Percentiles rank a stretch among this genome's conserved stretches.
Evolutionary conservation across 169 alveolate genomes (phyloP).

Genomic region (Plasmodium yoelii): DNA sequence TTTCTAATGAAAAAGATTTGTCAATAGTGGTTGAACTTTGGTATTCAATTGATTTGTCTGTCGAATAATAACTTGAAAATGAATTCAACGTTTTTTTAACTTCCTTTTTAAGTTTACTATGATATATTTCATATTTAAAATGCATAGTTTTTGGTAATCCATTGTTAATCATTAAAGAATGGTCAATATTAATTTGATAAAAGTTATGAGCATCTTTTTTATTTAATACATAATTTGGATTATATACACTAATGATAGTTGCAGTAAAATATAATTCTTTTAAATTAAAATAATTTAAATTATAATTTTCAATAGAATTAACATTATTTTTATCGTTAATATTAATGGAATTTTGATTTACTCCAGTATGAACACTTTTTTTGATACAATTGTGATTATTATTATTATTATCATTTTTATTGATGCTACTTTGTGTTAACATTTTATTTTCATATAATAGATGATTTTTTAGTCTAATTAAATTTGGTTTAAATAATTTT

Average conservation of each 20-base stretch:
- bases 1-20: constrained; percentile 3
- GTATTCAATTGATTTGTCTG: constrained; percentile 12
- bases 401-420: not conserved
- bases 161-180: constrained; percentile 72
- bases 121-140: constrained; percentile 29
- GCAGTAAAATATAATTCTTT: constrained; percentile 61
- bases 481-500: constrained; percentile 50
- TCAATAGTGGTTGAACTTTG: not conserved
- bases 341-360: not conserved
- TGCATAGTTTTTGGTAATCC: constrained; percentile 57
- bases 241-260: constrained; percentile 60
- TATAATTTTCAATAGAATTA: constrained; percentile 29
- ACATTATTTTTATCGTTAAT: constrained; percentile 16
- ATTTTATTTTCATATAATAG: constrained; percentile 33
- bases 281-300: constrained; percentile 58
- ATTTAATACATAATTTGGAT: constrained; percentile 58
- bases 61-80: constrained; percentile 7
- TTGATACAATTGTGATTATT: not conserved
- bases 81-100: constrained; percentile 14
- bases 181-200: constrained; percentile 61
- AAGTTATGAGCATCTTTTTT: constrained; percentile 74
- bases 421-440: constrained; percentile 1
- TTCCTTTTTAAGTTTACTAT: constrained; percentile 20
- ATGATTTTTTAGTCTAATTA: constrained; percentile 48
- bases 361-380: not conserved